Evolutionary conservation across 2,329 filamentous ascomycete genomes (phyloP), one percentile per base, ranked within the genome.

Genomic region (Pseudocercospora fijiensis): DNA sequence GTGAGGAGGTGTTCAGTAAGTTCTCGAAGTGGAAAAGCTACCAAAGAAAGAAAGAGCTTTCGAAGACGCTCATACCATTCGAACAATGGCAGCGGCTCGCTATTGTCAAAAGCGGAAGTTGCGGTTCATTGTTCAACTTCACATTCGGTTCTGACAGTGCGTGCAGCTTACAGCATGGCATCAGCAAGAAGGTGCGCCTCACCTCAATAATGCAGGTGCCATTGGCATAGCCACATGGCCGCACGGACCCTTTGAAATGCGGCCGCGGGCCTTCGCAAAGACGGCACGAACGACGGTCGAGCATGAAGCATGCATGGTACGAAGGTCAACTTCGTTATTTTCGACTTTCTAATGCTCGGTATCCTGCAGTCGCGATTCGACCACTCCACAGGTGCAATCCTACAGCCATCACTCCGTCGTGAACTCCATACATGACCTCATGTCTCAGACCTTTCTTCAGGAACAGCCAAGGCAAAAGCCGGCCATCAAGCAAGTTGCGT

Each of bases 391-490:
- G 26, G 1, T n/a, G 26, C 26, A 24, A 26, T 24, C 26, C 10
- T 53, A 11, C 49, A 16, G 49, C 49, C 13, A 18, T 8, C 18
- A 28, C 16, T 13, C 11, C 49, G 26, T 26, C 49, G 28, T 10
- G 11, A 27, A 18, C 6, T 18, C 11, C 49, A 4, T 27, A n/a
- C 26, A 24, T n/a, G 24, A 27, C 49, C 26, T 28, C 22, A 53
- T 28, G 22, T 26, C 16, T 49, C 22, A 26, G n/a, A 53, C 27
- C 51, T 24, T 30, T 28, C 51, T 10, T 53, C 51, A 30, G 26
- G 51, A 56, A 18, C 53, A 56, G 24, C 18, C 53, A 20, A 56
- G 59, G 49, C 63, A 65, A 24, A 62, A 62, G 33, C 63, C 63
- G 22, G 59, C 59, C 55, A 49, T 60, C 45, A 65, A 28, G 37